Percentiles rank a stretch among this genome's conserved stretches.
Conservation (phyloP, 2,329 filamentous ascomycete genomes). For the Pseudogymnoascus sp. region DNA sequence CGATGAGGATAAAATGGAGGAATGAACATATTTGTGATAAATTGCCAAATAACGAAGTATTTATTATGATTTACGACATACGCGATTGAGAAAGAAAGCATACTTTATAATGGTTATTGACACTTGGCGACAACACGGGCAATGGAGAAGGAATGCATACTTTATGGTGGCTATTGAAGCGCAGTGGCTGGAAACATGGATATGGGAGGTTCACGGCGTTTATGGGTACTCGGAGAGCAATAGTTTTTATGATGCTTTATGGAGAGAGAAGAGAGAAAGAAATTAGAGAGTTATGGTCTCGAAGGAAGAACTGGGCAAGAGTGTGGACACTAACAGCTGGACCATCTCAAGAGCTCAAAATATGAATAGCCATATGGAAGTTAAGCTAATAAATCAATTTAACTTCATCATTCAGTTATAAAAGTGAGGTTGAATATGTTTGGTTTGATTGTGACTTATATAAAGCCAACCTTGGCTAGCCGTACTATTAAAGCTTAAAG, state of each 20-base stretch:
- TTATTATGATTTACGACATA: not conserved
- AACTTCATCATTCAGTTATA: not conserved
- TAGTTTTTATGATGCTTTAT: not conserved
- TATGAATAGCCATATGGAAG: not conserved
- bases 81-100: not conserved
- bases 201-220: not conserved
- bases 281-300: not conserved
- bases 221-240: not conserved
- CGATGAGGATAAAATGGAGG: not conserved
- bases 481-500: not conserved
- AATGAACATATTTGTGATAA: not conserved
- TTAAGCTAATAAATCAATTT: slow-evolving; percentile 1
- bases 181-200: not conserved
- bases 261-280: not conserved
- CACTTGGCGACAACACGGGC: not conserved
- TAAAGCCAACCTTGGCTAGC: not conserved
- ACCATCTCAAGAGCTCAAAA: not conserved
- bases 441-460: not conserved
- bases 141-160: not conserved
- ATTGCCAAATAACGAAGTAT: not conserved
- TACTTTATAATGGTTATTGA: not conserved
- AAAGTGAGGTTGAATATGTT: not conserved
- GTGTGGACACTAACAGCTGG: not conserved
- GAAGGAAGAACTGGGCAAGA: not conserved
- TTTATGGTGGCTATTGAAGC: not conserved